A percentile compares a stretch with the other conserved stretches of the same genome.
These are phyloP conservation scores for Lumnitzera littorea DNA, from an alignment of 345 rosid genomes.

Conservation along the genomic window DNA sequence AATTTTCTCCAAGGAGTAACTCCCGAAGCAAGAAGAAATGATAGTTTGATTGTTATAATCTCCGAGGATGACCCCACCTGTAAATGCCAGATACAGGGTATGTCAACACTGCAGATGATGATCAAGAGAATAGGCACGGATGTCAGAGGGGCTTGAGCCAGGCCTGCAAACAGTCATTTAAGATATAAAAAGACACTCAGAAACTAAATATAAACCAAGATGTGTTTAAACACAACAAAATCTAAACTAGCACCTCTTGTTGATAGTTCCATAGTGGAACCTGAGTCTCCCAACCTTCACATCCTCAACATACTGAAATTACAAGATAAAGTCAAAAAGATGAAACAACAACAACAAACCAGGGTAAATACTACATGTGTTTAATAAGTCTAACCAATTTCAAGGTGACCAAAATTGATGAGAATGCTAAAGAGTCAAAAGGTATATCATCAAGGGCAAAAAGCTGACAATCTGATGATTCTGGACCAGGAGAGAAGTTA, in stretches of 20 bases:
- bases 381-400: conserved; percentile 50
- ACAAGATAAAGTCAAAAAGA: conserved; percentile 6
- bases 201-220: background rate
- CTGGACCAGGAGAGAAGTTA: conserved; percentile 82
- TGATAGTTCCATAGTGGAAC: conserved; percentile 88
- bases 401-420: conserved; percentile 77
- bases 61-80: background rate
- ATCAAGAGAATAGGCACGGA: conserved; percentile 69
- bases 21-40: too few relatives aligned
- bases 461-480: conserved; percentile 81
- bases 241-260: conserved; percentile 50
- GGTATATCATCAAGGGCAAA: conserved; percentile 79
- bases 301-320: conserved; percentile 76
- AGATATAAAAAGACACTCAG: background rate
- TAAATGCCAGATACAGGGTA: background rate
- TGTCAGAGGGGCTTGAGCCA: conserved; percentile 86
- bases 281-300: conserved; percentile 48
- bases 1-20: too few relatives aligned
- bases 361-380: conserved; percentile 3
- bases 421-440: conserved; percentile 85
- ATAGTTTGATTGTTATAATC: too few relatives aligned
- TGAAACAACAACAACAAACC: background rate
- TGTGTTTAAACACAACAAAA: background rate
- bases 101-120: conserved; percentile 61
- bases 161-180: conserved; percentile 47